phyloP scores from a whole-genome alignment of 768 basidiomycete genomes.

The Auricularia sp. region DNA sequence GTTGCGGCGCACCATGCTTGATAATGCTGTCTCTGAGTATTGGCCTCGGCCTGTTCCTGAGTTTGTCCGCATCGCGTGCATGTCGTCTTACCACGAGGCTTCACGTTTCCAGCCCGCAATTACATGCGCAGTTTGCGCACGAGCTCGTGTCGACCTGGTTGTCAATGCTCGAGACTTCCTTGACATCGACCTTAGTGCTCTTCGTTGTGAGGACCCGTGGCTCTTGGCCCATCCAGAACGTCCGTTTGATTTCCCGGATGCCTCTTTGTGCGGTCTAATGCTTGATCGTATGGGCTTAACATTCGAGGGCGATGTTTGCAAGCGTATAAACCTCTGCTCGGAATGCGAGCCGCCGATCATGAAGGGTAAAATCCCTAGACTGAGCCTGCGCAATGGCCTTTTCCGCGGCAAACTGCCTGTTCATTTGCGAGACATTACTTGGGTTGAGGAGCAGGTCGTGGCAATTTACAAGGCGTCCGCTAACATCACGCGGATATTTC shows the following conservation, averaged over 20 bases:
- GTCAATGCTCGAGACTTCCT: too few relatives aligned
- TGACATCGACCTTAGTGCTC: not conserved
- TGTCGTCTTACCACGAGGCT: too few relatives aligned
- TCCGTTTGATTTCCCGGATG: not conserved
- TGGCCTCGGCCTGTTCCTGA: too few relatives aligned
- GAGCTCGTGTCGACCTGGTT: too few relatives aligned
- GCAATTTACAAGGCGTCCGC: conserved; percentile 18
- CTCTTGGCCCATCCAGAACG: not conserved
- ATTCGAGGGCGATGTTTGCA: not conserved
- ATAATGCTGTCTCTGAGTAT: too few relatives aligned
- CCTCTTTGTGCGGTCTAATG: not conserved
- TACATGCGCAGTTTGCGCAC: too few relatives aligned
- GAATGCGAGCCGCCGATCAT: not conserved
- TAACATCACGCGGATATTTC: conserved; percentile 17
- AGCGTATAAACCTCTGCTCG: not conserved
- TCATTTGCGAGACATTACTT: conserved; percentile 17
- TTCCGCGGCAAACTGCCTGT: conserved; percentile 16
- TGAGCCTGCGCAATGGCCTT: conserved; percentile 15
- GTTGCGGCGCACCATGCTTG: too few relatives aligned
- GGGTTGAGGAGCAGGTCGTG: conserved; percentile 23
- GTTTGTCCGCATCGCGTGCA: too few relatives aligned
- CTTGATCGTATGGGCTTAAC: not conserved
- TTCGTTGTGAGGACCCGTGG: not conserved
- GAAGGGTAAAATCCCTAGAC: conserved; percentile 6
- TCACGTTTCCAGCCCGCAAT: too few relatives aligned